Evolutionary conservation across 352 stramenopile genomes (phyloP).

Genomic region (Phytophthora fragariae): DNA sequence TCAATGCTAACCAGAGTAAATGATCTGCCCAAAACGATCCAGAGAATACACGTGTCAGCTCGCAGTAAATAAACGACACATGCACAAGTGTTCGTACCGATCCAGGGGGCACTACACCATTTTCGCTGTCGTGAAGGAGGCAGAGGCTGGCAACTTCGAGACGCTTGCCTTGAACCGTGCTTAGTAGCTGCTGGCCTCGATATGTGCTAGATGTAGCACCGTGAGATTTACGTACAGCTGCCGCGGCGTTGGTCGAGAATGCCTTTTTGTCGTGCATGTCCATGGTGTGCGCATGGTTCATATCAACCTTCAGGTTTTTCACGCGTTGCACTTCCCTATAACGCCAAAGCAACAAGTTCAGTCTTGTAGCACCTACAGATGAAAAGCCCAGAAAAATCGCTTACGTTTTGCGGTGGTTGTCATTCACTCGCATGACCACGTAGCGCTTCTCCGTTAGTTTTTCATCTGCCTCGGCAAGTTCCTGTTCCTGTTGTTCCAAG

Average conservation of each 20-base stretch:
- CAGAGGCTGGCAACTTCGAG: slow-evolving; percentile 80
- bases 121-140: slow-evolving; percentile 66
- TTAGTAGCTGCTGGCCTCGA: slow-evolving; percentile 75
- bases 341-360: slow-evolving; percentile 10
- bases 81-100: slow-evolving; percentile 36
- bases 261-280: slow-evolving; percentile 68
- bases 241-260: slow-evolving; percentile 62
- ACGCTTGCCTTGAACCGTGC: slow-evolving; percentile 73
- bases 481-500: slow-evolving; percentile 60
- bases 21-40: slow-evolving; percentile 6
- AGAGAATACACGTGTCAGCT: background rate
- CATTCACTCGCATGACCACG: slow-evolving; percentile 63
- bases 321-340: slow-evolving; percentile 73
- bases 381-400: background rate
- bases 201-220: slow-evolving; percentile 61
- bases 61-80: background rate
- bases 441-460: slow-evolving; percentile 82
- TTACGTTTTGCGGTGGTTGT: slow-evolving; percentile 65
- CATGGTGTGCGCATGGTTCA: slow-evolving; percentile 68
- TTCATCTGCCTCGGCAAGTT: slow-evolving; percentile 67
- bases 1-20: slow-evolving; percentile 19
- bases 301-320: slow-evolving; percentile 69
- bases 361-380: background rate
- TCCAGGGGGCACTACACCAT: slow-evolving; percentile 52
- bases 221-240: slow-evolving; percentile 52